phyloP scores from a whole-genome alignment of 2,329 filamentous ascomycete genomes.

The Harringtonia lauricola region DNA sequence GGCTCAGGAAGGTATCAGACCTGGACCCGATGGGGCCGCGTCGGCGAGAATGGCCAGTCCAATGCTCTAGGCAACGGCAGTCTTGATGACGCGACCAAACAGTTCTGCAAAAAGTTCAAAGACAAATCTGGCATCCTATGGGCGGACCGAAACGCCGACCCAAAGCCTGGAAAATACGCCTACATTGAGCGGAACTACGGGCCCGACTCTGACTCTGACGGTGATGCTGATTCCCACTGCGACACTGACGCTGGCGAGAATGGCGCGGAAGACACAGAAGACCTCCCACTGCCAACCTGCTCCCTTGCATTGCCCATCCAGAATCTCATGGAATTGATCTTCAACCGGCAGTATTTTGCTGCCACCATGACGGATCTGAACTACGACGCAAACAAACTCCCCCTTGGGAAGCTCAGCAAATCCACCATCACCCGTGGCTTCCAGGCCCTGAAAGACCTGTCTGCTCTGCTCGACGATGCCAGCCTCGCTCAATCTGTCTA shows the following conservation, averaged over 20 bases:
- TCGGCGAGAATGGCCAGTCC: slow-evolving; percentile 47
- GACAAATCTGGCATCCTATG: slow-evolving; percentile 48
- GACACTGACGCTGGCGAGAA: slow-evolving; percentile 8
- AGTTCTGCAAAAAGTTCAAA: slow-evolving; percentile 52
- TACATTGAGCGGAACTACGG: slow-evolving; percentile 74
- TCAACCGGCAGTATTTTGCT: slow-evolving; percentile 64
- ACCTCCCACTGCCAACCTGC: slow-evolving; percentile 33
- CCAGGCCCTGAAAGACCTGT: slow-evolving; percentile 64
- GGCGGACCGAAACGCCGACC: slow-evolving; percentile 38
- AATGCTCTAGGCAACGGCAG: slow-evolving; percentile 29
- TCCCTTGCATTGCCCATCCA: slow-evolving; percentile 50
- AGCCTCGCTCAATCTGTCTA: slow-evolving; percentile 33
- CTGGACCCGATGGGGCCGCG: slow-evolving; percentile 76
- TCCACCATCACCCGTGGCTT: slow-evolving; percentile 65
- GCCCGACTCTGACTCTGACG: slow-evolving; percentile 47
- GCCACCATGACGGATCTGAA: slow-evolving; percentile 55
- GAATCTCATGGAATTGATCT: slow-evolving; percentile 68
- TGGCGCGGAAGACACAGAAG: slow-evolving; percentile 14
- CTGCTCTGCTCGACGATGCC: slow-evolving; percentile 49
- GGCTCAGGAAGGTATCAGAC: slow-evolving; percentile 38
- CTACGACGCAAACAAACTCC: slow-evolving; percentile 66
- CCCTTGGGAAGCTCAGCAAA: slow-evolving; percentile 76
- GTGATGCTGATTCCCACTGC: slow-evolving; percentile 31
- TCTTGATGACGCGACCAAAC: slow-evolving; percentile 30
- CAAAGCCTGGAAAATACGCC: slow-evolving; percentile 61